Evolutionary conservation across 83 land plant species (phyloP).

Genomic region (Diphasiastrum complanatum): DNA sequence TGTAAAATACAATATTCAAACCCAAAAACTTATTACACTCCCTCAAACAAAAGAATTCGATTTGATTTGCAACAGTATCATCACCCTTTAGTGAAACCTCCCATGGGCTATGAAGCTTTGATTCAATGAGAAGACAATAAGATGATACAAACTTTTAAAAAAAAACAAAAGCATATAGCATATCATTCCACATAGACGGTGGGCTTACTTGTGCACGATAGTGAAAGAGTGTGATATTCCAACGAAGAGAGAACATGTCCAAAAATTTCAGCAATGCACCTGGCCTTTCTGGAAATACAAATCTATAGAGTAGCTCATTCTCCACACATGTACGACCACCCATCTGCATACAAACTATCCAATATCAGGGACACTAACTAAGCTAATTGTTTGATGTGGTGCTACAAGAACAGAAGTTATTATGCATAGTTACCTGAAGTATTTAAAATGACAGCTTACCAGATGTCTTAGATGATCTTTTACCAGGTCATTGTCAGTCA

Average conservation of each 20-base stretch:
- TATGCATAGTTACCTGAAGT: neutral
- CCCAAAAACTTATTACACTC: too few species aligned
- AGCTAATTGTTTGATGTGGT: neutral
- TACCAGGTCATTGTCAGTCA: constrained; percentile 76
- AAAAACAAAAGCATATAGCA: too few species aligned
- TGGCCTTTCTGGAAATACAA: constrained; percentile 90
- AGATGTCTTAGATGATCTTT: constrained; percentile 84
- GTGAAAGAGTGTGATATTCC: constrained; percentile 90
- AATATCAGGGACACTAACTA: constrained; percentile 3
- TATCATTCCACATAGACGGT: too few species aligned
- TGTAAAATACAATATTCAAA: neutral
- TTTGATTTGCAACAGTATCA: too few species aligned
- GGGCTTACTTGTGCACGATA: constrained; percentile 66
- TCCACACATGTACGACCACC: constrained; percentile 72
- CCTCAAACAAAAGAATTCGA: too few species aligned
- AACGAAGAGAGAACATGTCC: constrained; percentile 72
- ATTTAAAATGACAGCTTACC: constrained; percentile 29
- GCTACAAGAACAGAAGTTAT: neutral
- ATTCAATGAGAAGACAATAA: too few species aligned
- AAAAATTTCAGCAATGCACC: constrained; percentile 87
- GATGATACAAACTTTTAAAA: too few species aligned
- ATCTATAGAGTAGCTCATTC: constrained; percentile 67
- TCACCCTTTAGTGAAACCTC: too few species aligned
- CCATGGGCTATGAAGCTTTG: too few species aligned
- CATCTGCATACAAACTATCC: constrained; percentile 46